Evolutionary conservation across 179 eudicot species (phyloP).

Genomic region (Actinidia chinensis): DNA sequence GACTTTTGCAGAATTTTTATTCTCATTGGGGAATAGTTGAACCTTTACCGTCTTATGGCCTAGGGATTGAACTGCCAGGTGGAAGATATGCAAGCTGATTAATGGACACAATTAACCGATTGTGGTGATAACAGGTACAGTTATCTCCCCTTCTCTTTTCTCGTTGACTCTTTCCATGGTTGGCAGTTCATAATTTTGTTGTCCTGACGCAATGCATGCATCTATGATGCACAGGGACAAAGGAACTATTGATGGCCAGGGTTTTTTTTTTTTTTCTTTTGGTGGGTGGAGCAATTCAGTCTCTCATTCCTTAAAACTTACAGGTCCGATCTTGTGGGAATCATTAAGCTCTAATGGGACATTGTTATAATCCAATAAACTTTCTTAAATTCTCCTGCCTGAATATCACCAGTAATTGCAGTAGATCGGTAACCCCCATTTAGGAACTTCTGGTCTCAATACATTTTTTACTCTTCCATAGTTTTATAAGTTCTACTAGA

Average conservation of each 20-base stretch:
- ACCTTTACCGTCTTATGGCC: conserved; percentile 73
- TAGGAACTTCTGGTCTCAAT: neutral
- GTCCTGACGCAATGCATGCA: neutral
- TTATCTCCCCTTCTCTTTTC: neutral
- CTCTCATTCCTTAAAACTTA: conserved; percentile 54
- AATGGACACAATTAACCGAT: conserved; percentile 55
- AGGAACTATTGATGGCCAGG: conserved; percentile 82
- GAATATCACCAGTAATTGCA: conserved; percentile 64
- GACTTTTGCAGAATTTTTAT: conserved; percentile 44
- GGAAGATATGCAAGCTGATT: conserved; percentile 64
- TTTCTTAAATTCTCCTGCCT: conserved; percentile 57
- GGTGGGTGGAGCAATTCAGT: conserved; percentile 63
- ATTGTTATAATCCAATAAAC: conserved; percentile 54
- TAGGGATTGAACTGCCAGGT: conserved; percentile 54
- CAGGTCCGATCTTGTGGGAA: conserved; percentile 69
- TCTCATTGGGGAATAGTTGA: conserved; percentile 59
- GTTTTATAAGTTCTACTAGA: neutral
- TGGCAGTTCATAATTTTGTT: neutral
- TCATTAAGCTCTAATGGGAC: conserved; percentile 43
- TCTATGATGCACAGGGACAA: conserved; percentile 48
- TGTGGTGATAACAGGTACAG: conserved; percentile 69
- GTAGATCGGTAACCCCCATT: conserved; percentile 25
- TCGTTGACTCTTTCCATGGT: too few relatives aligned
- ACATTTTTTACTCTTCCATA: neutral
- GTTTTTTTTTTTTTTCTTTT: too few relatives aligned